Percentiles rank a stretch among this genome's conserved stretches.
Conservation (phyloP, 805 yeast species). For the Brettanomyces nanus region DNA sequence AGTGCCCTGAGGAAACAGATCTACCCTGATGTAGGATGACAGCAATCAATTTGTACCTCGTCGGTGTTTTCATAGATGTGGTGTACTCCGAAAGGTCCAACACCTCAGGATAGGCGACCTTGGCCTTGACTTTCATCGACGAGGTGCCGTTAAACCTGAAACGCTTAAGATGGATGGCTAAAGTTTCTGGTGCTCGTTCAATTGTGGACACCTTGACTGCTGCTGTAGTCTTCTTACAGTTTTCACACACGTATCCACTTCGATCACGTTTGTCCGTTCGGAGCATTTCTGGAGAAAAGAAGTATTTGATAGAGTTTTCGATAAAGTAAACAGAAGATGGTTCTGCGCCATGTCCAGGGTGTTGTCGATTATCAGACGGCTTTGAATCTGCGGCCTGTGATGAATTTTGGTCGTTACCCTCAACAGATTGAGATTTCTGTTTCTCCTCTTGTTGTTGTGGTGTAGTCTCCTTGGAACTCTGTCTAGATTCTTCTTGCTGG, state of each 20-base stretch:
- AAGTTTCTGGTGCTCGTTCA: conserved; percentile 78
- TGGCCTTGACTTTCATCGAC: conserved; percentile 80
- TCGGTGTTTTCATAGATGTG: conserved; percentile 36
- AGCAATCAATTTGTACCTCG: conserved; percentile 62
- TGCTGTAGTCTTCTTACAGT: conserved; percentile 66
- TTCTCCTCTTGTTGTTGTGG: neutral
- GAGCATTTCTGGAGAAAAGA: conserved; percentile 75
- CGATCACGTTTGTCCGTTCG: conserved; percentile 59
- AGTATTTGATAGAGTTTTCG: conserved; percentile 68
- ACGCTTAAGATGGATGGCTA: conserved; percentile 80
- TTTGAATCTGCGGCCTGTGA: neutral
- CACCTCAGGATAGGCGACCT: conserved; percentile 70
- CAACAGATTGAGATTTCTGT: conserved; percentile 3
- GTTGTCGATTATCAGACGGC: neutral
- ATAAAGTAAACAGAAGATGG: conserved; percentile 40
- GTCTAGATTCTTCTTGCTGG: neutral
- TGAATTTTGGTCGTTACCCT: neutral
- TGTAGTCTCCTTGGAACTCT: neutral
- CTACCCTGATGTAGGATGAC: conserved; percentile 95
- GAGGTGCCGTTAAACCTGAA: conserved; percentile 76
- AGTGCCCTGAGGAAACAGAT: conserved; percentile 88
- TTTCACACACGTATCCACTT: conserved; percentile 81
- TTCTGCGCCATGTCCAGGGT: neutral
- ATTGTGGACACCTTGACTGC: conserved; percentile 74
- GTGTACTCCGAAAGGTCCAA: conserved; percentile 65